Percentiles rank a stretch among this genome's conserved stretches.
Evolutionary conservation across 1,284 basidiomycete genomes (phyloP).

Genomic region (Apiotrichum mycotoxinovorans): DNA sequence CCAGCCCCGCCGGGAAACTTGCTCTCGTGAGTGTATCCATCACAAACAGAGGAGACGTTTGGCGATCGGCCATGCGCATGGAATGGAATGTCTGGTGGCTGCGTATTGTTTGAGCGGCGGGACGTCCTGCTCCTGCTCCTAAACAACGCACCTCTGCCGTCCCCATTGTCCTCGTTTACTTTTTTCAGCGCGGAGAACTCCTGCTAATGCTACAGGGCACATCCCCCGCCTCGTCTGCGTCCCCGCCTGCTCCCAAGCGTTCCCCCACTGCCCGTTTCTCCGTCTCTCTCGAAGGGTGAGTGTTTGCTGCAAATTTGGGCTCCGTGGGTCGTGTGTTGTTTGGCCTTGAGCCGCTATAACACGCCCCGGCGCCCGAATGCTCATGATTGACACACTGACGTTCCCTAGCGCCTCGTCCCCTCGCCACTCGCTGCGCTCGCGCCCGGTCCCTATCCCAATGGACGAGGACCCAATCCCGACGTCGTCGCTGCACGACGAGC

Average conservation of each 20-base stretch:
- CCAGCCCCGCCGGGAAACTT: slow-evolving; percentile 36
- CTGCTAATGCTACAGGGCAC: slow-evolving; percentile 15
- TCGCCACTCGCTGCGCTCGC: slow-evolving; percentile 6
- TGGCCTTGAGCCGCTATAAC: not conserved
- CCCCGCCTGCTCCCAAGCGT: slow-evolving; percentile 23
- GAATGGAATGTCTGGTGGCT: no score
- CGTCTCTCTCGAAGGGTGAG: slow-evolving; percentile 23
- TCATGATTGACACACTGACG: not conserved
- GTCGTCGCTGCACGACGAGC: slow-evolving; percentile 23
- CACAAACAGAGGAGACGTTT: no score
- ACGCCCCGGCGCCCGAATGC: no score
- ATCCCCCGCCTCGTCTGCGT: slow-evolving; percentile 13
- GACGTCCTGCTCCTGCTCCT: no score
- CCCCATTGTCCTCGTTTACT: no score
- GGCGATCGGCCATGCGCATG: no score
- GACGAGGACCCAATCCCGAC: slow-evolving; percentile 29
- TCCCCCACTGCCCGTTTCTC: slow-evolving; percentile 31
- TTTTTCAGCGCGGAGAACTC: no score
- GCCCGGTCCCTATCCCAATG: slow-evolving; percentile 5
- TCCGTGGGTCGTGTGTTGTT: not conserved
- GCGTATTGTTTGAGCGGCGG: no score
- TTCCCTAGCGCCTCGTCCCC: slow-evolving; percentile 18
- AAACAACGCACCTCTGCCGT: no score
- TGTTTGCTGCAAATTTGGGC: not conserved
- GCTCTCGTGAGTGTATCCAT: slow-evolving; percentile 27